Evolutionary conservation across 2,329 filamentous ascomycete genomes (phyloP).

Genomic region (Aspergillus quadricinctus): DNA sequence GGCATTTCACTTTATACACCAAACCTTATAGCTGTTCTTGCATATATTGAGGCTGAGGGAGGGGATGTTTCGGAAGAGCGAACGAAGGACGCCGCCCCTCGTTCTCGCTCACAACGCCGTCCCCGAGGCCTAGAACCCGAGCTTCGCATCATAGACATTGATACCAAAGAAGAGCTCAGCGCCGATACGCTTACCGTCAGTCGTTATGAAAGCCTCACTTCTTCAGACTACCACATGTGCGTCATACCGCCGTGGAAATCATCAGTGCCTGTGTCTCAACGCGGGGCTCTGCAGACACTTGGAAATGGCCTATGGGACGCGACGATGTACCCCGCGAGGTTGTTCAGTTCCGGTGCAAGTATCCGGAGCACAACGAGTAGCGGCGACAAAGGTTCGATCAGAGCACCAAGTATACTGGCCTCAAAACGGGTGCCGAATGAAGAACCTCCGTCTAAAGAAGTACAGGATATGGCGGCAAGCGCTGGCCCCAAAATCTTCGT

Average conservation of each 20-base stretch:
- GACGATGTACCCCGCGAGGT: conserved; percentile 76
- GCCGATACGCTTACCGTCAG: conserved; percentile 82
- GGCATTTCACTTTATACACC: conserved; percentile 95
- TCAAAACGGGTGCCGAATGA: conserved; percentile 49
- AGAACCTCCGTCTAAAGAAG: conserved; percentile 35
- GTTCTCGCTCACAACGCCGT: conserved; percentile 63
- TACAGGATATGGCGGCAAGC: conserved; percentile 48
- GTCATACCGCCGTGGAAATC: conserved; percentile 74
- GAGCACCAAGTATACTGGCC: conserved; percentile 48
- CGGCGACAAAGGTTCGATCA: conserved; percentile 55
- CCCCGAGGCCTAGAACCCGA: conserved; percentile 82
- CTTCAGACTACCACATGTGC: conserved; percentile 86
- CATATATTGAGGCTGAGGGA: conserved; percentile 70
- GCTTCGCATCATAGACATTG: conserved; percentile 82
- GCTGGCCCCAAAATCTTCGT: conserved; percentile 80
- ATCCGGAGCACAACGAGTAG: conserved; percentile 55
- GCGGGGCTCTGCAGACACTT: conserved; percentile 71
- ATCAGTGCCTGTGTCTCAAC: conserved; percentile 59
- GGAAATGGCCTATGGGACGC: conserved; percentile 80
- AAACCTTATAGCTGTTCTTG: conserved; percentile 83
- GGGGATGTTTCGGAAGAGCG: conserved; percentile 59
- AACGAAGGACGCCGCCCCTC: conserved; percentile 38
- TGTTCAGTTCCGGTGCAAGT: conserved; percentile 85
- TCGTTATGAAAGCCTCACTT: conserved; percentile 78
- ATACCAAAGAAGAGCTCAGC: conserved; percentile 76